Base-by-base conservation (phyloP, 179 eudicot genomes). In the Beta lomatogona region DNA sequence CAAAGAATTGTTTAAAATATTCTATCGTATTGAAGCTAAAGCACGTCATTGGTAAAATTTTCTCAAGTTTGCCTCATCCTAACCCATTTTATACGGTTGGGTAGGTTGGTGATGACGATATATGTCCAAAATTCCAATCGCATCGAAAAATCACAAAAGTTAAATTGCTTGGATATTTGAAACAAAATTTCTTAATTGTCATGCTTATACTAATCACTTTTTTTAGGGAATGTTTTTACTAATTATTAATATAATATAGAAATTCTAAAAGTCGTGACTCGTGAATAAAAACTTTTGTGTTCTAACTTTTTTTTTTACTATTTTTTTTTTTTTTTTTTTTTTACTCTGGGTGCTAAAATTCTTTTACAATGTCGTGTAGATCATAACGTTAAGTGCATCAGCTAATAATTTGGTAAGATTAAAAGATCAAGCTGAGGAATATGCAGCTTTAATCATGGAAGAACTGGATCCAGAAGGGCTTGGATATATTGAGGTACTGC, bases 361-460 rank as follows among this genome's bases (percentile, higher is more conserved):
- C 9, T 48, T 80, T 52, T 9, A 61, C 25, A 66, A 77, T 81
- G 78, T 8, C 77, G 80, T 80, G 81, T 46, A 96, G 99, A 92
- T 96, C 76, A 96, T 96, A 71, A 91, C 82, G 93, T 78, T 96
- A 55, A 96, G 99, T 90, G 99, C 99, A 67, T 91, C 93, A 66
- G 99, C 98, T 73, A 94, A 94, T 77, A 93, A 93, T 79, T 79
- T 96, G 79, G 87, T 93, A 76, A 93, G 92, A 82, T 87, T 96
- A 59, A 90, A 90, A 79, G 97, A 91, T 75, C 97, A 96, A 75
- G 98, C 98, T 53, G 98, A 89, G 88, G 99, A 96, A 78, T 96
- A 96, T 83, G 99, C 99, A 57, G 97, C 98, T 88, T 70, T 96
- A 41, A 94, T 96, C 60, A 96, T 96, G 99, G 99, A 96, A 86